A percentile compares a stretch with the other conserved stretches of the same genome.
Conservation (phyloP, 345 rosid species). For the Melaleuca quinquenervia region DNA sequence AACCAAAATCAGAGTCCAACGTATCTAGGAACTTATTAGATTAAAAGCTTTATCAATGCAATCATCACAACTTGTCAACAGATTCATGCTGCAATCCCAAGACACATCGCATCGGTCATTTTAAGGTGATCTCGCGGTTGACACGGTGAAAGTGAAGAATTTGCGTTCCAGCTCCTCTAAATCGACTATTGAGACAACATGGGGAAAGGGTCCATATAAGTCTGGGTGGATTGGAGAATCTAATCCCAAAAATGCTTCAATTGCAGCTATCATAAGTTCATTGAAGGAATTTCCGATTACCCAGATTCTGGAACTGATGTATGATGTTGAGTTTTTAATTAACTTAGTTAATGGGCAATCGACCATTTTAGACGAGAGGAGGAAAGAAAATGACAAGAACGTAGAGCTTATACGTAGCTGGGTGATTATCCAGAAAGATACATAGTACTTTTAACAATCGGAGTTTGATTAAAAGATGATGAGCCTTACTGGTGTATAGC, state of each 20-base stretch:
- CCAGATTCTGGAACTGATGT: neutral
- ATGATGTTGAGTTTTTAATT: neutral
- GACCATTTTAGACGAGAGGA: neutral
- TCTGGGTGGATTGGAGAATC: neutral
- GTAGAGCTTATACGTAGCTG: neutral
- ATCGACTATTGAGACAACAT: neutral
- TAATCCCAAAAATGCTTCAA: neutral
- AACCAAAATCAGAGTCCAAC: neutral
- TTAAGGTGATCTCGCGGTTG: neutral
- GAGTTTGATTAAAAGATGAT: neutral
- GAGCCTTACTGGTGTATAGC: neutral
- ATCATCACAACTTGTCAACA: neutral
- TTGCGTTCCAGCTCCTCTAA: neutral
- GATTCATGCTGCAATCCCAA: neutral
- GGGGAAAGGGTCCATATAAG: neutral
- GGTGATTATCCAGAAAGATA: neutral
- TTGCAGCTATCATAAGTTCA: neutral
- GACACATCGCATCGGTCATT: neutral
- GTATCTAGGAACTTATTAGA: neutral
- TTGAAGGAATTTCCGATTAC: neutral
- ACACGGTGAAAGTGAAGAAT: neutral
- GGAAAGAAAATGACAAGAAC: neutral
- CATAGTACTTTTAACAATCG: neutral
- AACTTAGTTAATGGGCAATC: neutral
- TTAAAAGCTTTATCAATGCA: neutral